phyloP scores from a whole-genome alignment of 495 filamentous ascomycete species.

The Penicillium manginii region DNA sequence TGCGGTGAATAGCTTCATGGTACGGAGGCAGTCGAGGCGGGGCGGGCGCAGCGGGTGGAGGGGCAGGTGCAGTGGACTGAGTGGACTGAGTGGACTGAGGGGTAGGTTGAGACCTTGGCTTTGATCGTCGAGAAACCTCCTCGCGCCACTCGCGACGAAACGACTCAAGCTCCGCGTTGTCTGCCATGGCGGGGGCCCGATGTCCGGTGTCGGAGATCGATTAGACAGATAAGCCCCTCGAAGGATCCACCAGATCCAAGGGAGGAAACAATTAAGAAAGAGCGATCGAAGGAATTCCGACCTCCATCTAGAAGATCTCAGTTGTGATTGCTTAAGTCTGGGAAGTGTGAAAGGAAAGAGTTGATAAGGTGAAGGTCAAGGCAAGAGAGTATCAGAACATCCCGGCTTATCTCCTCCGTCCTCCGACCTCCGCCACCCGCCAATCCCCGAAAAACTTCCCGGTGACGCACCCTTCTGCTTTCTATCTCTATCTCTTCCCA shows the following conservation, averaged over 20 bases:
- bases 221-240: conserved; percentile 34
- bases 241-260: conserved; percentile 13
- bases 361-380: not conserved
- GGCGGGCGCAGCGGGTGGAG: not conserved
- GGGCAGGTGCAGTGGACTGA: conserved; percentile 18
- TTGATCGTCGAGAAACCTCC: conserved; percentile 68
- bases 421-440: conserved; percentile 30
- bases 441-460: conserved; percentile 37
- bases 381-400: not conserved
- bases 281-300: not conserved
- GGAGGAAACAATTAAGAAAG: conserved; percentile 2
- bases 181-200: conserved; percentile 51
- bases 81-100: conserved; percentile 23
- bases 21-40: conserved; percentile 37
- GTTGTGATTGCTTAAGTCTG: not conserved
- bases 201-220: conserved; percentile 35
- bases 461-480: conserved; percentile 23
- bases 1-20: conserved; percentile 38
- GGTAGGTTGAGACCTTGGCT: conserved; percentile 29
- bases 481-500: not conserved
- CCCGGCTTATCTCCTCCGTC: conserved; percentile 30
- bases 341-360: not conserved
- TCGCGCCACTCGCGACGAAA: conserved; percentile 84
- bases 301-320: conserved; percentile 15
- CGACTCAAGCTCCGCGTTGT: conserved; percentile 73